Evolutionary conservation across 495 filamentous ascomycete genomes (phyloP).

Genomic region (Aspergillus funiculosus): DNA sequence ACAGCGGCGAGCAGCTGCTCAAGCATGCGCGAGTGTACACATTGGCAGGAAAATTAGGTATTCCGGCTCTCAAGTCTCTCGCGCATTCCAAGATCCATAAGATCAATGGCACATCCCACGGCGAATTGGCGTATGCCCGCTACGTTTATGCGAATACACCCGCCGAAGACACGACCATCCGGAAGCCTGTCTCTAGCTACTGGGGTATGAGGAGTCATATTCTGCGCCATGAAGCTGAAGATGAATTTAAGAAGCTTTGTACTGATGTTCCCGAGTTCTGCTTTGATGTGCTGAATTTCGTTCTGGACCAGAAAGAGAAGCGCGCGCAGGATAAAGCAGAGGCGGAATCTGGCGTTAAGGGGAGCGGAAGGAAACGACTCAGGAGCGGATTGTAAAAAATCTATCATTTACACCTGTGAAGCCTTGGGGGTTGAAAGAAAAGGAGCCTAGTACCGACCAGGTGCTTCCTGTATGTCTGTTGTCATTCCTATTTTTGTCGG

Average conservation of each 20-base stretch:
- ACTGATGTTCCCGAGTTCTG: slow-evolving; percentile 85
- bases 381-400: slow-evolving; percentile 27
- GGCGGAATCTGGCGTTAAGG: slow-evolving; percentile 25
- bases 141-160: slow-evolving; percentile 79
- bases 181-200: slow-evolving; percentile 80
- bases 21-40: slow-evolving; percentile 87
- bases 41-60: slow-evolving; percentile 69
- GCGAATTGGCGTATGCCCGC: slow-evolving; percentile 83
- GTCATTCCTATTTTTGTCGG: background rate
- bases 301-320: slow-evolving; percentile 63
- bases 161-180: slow-evolving; percentile 62
- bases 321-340: slow-evolving; percentile 25
- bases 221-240: slow-evolving; percentile 74
- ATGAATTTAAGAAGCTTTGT: slow-evolving; percentile 74
- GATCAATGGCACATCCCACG: slow-evolving; percentile 75
- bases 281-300: slow-evolving; percentile 76
- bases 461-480: background rate
- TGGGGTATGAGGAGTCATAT: slow-evolving; percentile 80
- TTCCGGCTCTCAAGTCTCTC: slow-evolving; percentile 67
- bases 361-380: slow-evolving; percentile 30
- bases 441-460: background rate
- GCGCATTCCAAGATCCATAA: slow-evolving; percentile 85
- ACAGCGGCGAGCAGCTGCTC: slow-evolving; percentile 69
- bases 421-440: too few relatives aligned
- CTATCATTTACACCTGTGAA: background rate